A percentile compares a stretch with the other conserved stretches of the same genome.
Evolutionary conservation across 2,329 filamentous ascomycete genomes (phyloP).

Genomic region (Penicillium sp.): DNA sequence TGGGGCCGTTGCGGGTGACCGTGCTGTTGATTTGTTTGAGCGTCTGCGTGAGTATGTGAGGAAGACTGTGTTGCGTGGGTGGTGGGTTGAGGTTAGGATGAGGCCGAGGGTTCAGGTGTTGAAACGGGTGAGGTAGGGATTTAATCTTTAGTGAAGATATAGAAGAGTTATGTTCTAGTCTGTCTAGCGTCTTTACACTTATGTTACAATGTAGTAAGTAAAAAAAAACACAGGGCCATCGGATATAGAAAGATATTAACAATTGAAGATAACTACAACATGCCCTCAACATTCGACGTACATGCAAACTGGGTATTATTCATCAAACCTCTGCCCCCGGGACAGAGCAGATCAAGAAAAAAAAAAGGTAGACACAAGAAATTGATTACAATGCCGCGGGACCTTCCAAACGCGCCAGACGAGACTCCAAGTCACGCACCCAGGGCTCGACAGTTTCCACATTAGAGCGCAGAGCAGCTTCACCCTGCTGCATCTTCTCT

Average conservation of each 20-base stretch:
- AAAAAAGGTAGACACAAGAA: background rate
- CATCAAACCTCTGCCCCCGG: slow-evolving; percentile 12
- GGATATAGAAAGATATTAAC: slow-evolving; percentile 3
- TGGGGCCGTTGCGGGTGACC: slow-evolving; percentile 34
- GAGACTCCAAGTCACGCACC: slow-evolving; percentile 81
- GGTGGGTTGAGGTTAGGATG: slow-evolving; percentile 56
- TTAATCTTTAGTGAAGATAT: background rate
- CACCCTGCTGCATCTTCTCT: slow-evolving; percentile 66
- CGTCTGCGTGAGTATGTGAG: slow-evolving; percentile 26
- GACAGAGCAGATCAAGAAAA: slow-evolving; percentile 8
- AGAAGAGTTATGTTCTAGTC: background rate
- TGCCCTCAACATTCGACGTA: slow-evolving; percentile 5
- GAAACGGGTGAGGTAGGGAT: slow-evolving; percentile 13
- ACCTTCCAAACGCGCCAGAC: slow-evolving; percentile 61
- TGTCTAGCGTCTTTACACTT: background rate
- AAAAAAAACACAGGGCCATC: background rate
- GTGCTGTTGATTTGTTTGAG: slow-evolving; percentile 30
- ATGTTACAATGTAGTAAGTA: background rate
- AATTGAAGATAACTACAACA: slow-evolving; percentile 6
- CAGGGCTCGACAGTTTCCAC: slow-evolving; percentile 81
- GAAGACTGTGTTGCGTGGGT: slow-evolving; percentile 44
- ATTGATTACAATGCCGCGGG: slow-evolving; percentile 14
- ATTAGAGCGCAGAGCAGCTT: slow-evolving; percentile 71
- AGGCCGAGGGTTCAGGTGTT: slow-evolving; percentile 55
- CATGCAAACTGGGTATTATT: slow-evolving; percentile 27